phyloP scores from a whole-genome alignment of 1,139 yeast genomes.

The Geotrichum europaeum region DNA sequence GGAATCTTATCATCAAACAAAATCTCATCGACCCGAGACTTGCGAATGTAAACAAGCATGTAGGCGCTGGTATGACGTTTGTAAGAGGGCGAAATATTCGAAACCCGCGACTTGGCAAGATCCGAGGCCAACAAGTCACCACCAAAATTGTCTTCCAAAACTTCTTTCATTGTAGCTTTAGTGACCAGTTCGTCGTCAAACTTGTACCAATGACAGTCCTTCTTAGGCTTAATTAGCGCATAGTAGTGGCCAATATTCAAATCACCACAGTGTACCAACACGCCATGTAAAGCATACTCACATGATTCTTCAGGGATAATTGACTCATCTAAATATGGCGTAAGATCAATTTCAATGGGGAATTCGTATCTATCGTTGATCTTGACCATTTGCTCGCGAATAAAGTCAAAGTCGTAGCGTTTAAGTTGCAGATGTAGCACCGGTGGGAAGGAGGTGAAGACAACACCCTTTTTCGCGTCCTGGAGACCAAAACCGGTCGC shows the following conservation, averaged over 20 bases:
- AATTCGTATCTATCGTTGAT: conserved; percentile 90
- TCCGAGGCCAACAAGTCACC: conserved; percentile 41
- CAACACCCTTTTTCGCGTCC: conserved; percentile 95
- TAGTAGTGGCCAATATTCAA: conserved; percentile 95
- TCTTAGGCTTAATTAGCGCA: conserved; percentile 80
- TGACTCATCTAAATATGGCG: conserved; percentile 63
- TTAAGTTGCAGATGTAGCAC: conserved; percentile 89
- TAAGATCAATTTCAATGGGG: conserved; percentile 74
- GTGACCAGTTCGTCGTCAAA: conserved; percentile 96
- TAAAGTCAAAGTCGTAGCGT: conserved; percentile 90
- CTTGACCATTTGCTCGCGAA: conserved; percentile 82
- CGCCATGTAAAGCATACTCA: conserved; percentile 84
- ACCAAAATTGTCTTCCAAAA: conserved; percentile 89
- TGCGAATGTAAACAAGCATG: conserved; percentile 89
- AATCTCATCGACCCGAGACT: conserved; percentile 51
- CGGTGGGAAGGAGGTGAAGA: conserved; percentile 84
- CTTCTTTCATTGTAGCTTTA: conserved; percentile 76
- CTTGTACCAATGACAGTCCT: conserved; percentile 71
- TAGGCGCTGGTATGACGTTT: conserved; percentile 90
- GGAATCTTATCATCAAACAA: conserved; percentile 64
- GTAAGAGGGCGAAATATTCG: conserved; percentile 23
- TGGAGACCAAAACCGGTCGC: conserved; percentile 91
- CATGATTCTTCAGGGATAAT: conserved; percentile 55
- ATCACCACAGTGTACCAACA: conserved; percentile 92
- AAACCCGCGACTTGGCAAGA: conserved; percentile 3